These are phyloP conservation scores for Calonectria multiphialidica DNA, from an alignment of 2,329 filamentous ascomycete genomes.

Conservation along the genomic window DNA sequence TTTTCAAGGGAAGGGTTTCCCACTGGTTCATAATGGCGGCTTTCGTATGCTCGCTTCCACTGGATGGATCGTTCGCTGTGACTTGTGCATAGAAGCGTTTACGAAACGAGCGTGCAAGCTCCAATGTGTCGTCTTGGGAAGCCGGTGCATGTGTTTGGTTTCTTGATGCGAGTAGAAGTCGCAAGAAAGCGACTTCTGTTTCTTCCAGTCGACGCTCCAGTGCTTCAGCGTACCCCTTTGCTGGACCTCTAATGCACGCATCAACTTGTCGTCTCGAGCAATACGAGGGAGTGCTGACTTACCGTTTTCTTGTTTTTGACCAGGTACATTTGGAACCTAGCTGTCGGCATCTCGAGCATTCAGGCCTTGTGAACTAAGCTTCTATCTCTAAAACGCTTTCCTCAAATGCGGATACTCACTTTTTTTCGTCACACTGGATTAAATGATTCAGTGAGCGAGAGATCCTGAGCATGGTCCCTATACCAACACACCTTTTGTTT, in stretches of 20 bases:
- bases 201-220: slow-evolving; percentile 56
- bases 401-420: not conserved
- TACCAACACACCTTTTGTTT: slow-evolving; percentile 35
- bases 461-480: not conserved
- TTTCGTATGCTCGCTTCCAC: not conserved
- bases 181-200: slow-evolving; percentile 54
- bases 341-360: not conserved
- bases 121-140: slow-evolving; percentile 5
- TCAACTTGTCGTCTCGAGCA: not conserved
- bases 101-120: not conserved
- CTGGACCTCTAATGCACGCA: slow-evolving; percentile 50
- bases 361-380: not conserved
- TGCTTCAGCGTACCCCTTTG: slow-evolving; percentile 60
- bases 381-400: too few species aligned
- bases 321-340: not conserved
- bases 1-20: not conserved
- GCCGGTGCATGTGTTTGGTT: slow-evolving; percentile 10
- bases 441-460: not conserved
- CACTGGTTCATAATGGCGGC: not conserved
- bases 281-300: not conserved
- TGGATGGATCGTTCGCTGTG: not conserved
- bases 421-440: slow-evolving; percentile 17
- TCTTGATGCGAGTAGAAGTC: slow-evolving; percentile 32
- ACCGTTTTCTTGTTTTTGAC: slow-evolving; percentile 2
- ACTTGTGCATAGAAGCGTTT: not conserved